These are phyloP conservation scores for Puccinia coronata DNA, from an alignment of 1,284 basidiomycete species.

Conservation along the genomic window DNA sequence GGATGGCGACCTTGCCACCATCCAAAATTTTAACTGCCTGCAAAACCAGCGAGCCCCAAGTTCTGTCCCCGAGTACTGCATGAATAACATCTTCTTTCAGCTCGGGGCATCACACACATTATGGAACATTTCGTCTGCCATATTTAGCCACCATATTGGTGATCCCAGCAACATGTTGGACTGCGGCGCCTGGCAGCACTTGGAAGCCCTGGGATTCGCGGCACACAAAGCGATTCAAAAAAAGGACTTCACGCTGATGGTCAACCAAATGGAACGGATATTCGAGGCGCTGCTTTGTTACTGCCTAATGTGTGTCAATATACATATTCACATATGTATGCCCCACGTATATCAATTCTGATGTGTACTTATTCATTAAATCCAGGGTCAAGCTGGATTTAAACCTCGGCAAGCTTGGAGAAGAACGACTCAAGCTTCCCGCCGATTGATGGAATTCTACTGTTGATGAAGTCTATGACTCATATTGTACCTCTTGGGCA, in stretches of 20 bases:
- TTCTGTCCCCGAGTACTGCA: neutral
- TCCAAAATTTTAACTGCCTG: constrained; percentile 11
- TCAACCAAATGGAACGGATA: too few relatives aligned
- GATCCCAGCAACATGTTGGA: neutral
- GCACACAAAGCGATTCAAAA: too few relatives aligned
- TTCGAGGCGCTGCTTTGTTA: too few relatives aligned
- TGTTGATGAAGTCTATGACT: constrained; percentile 7
- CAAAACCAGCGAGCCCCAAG: neutral
- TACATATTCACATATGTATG: too few relatives aligned
- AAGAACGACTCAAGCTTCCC: neutral
- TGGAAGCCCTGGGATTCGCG: too few relatives aligned
- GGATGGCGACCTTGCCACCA: constrained; percentile 34
- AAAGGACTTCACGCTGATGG: too few relatives aligned
- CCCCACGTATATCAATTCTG: too few relatives aligned
- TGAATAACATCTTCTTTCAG: constrained; percentile 10
- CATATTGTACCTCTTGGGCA: neutral
- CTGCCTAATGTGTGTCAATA: too few relatives aligned
- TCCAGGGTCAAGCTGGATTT: neutral
- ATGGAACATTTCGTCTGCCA: too few relatives aligned
- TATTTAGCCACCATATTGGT: constrained; percentile 20
- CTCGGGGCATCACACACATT: constrained; percentile 22
- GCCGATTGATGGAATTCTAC: neutral
- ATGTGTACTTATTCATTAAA: neutral
- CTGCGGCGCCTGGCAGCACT: neutral
- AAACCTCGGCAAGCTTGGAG: neutral